Evolutionary conservation across 2,329 filamentous ascomycete genomes (phyloP).

Genomic region (Fusarium mexicanum): DNA sequence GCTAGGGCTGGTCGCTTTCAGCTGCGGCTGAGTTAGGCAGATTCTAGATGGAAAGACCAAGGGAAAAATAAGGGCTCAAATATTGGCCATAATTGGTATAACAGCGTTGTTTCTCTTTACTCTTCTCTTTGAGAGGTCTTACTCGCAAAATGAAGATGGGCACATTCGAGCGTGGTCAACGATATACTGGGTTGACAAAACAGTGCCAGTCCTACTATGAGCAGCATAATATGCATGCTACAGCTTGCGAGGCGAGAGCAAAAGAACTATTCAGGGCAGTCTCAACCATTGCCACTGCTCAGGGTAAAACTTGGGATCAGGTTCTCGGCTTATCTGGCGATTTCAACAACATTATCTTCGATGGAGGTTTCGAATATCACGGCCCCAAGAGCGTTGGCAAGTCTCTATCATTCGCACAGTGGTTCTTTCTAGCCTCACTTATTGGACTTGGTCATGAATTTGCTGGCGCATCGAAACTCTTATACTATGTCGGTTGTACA

Average conservation of each 20-base stretch:
- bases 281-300: accelerated
- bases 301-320: neutral
- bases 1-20: neutral
- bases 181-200: neutral
- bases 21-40: neutral
- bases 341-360: neutral
- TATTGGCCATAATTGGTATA: accelerated
- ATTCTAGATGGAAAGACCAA: neutral
- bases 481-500: neutral
- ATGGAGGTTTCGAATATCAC: neutral
- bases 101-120: neutral
- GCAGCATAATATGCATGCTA: neutral
- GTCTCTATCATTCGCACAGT: neutral
- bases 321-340: neutral
- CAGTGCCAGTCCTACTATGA: neutral
- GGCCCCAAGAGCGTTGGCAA: neutral
- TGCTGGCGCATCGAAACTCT: neutral
- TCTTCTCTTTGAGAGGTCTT: neutral
- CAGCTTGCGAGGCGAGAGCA: neutral
- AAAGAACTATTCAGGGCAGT: neutral
- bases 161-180: neutral
- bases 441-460: neutral
- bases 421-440: neutral
- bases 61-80: accelerated
- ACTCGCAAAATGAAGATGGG: neutral